These are phyloP conservation scores for Diaporthe citriasiana DNA, from an alignment of 2,329 filamentous ascomycete species.

Conservation along the genomic window DNA sequence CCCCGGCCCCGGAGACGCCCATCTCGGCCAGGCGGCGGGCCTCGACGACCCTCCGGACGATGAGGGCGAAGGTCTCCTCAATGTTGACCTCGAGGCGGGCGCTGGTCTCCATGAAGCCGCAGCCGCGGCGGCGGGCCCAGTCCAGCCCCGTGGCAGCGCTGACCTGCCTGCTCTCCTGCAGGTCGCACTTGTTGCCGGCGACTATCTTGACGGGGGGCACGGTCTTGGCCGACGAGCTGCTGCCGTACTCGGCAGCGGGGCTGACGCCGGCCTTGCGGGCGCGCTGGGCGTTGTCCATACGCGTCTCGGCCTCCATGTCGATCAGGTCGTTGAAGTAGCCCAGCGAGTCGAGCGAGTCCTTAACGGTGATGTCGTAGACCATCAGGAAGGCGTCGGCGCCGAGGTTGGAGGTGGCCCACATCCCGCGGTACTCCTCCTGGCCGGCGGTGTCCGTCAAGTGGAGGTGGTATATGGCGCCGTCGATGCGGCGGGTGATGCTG, in stretches of 20 bases:
- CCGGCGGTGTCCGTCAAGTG: slow-evolving; percentile 86
- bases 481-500: slow-evolving; percentile 83
- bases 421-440: slow-evolving; percentile 90
- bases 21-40: slow-evolving; percentile 64
- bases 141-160: slow-evolving; percentile 79
- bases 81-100: slow-evolving; percentile 89
- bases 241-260: slow-evolving; percentile 47
- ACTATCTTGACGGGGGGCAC: slow-evolving; percentile 85
- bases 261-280: slow-evolving; percentile 60
- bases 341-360: slow-evolving; percentile 77
- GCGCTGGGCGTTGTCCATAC: slow-evolving; percentile 72
- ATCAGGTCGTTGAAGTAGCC: slow-evolving; percentile 87
- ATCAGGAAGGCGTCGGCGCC: slow-evolving; percentile 86
- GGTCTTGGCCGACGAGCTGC: slow-evolving; percentile 60
- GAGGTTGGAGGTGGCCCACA: slow-evolving; percentile 86
- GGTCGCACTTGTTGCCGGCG: slow-evolving; percentile 88
- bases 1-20: slow-evolving; percentile 54
- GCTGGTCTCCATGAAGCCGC: slow-evolving; percentile 92
- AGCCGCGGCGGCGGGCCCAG: slow-evolving; percentile 80
- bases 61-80: slow-evolving; percentile 86
- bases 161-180: slow-evolving; percentile 78
- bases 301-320: slow-evolving; percentile 83
- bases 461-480: slow-evolving; percentile 85
- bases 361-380: slow-evolving; percentile 87
- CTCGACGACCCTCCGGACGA: slow-evolving; percentile 74